phyloP scores from a whole-genome alignment of 306 rosid genomes.

The Gynostemma pentaphyllum region DNA sequence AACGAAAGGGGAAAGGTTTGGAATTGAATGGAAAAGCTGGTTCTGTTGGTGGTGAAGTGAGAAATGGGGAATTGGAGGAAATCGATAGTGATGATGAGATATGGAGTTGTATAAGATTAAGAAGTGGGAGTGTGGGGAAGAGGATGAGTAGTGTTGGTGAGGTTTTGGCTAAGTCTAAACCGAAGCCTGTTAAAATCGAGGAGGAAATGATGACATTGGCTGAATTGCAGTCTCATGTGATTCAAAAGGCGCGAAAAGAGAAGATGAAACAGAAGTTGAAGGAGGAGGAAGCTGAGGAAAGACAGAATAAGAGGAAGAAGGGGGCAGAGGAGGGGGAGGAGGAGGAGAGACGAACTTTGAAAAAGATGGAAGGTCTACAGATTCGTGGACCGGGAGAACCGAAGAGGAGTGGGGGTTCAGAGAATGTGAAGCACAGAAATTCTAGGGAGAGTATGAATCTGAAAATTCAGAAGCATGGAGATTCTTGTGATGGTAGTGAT shows the following conservation, averaged over 20 bases:
- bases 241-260: constrained; percentile 28
- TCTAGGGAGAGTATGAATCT: constrained; percentile 12
- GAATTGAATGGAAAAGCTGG: constrained; percentile 11
- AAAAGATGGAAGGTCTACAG: constrained; percentile 14
- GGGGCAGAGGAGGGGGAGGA: constrained; percentile 2
- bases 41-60: constrained; percentile 12
- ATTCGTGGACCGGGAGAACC: constrained; percentile 1
- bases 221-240: constrained; percentile 47
- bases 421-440: constrained; percentile 14
- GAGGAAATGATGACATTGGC: constrained; percentile 85
- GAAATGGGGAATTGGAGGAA: constrained; percentile 16
- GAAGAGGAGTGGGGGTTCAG: constrained; percentile 19
- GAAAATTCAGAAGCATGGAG: constrained; percentile 10
- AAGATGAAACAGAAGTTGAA: constrained; percentile 24
- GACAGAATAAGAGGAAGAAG: constrained; percentile 14
- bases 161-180: constrained; percentile 48
- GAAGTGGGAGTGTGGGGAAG: constrained; percentile 39
- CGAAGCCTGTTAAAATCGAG: constrained; percentile 25
- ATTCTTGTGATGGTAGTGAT: constrained; percentile 16
- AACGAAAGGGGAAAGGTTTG: background rate
- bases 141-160: constrained; percentile 58
- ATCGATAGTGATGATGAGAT: constrained; percentile 6
- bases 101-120: constrained; percentile 26
- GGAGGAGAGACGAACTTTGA: constrained; percentile 11
- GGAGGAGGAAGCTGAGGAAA: constrained; percentile 22